phyloP scores from a whole-genome alignment of 495 filamentous ascomycete species.

The Neurospora pannonica region DNA sequence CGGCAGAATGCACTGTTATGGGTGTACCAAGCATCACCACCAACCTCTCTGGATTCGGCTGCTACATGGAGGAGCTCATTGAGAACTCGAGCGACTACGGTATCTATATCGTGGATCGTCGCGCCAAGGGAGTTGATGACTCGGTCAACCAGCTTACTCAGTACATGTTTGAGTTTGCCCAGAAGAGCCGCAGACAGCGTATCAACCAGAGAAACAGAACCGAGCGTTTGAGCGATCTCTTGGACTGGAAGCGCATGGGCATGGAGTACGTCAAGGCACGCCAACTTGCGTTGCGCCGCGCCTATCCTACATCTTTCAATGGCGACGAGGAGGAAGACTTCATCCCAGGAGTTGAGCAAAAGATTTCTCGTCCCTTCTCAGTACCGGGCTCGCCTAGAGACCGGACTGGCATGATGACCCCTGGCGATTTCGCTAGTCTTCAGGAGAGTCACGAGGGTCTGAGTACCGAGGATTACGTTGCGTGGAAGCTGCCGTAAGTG shows the following conservation, averaged over 20 bases:
- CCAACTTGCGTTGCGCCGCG: conserved; percentile 82
- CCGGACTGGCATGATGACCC: conserved; percentile 95
- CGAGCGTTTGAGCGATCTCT: conserved; percentile 82
- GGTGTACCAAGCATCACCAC: conserved; percentile 97
- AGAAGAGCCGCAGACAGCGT: conserved; percentile 86
- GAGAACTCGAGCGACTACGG: conserved; percentile 97
- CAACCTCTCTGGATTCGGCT: conserved; percentile 94
- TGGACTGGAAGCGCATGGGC: conserved; percentile 99
- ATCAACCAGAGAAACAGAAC: conserved; percentile 99
- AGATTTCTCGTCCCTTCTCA: conserved; percentile 87
- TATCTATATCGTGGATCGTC: conserved; percentile 96
- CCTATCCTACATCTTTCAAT: conserved; percentile 79
- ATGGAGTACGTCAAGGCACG: conserved; percentile 98
- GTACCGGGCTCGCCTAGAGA: conserved; percentile 88
- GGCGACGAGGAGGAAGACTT: conserved; percentile 69
- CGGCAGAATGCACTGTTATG: conserved; percentile 98
- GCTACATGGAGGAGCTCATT: conserved; percentile 99
- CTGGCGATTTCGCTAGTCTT: conserved; percentile 90
- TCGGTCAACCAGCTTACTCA: conserved; percentile 89
- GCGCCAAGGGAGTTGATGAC: conserved; percentile 93
- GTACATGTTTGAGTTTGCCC: conserved; percentile 92
- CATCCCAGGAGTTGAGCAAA: conserved; percentile 81
- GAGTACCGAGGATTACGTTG: conserved; percentile 93
- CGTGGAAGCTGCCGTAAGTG: conserved; percentile 95
- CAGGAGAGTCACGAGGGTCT: conserved; percentile 91